Evolutionary conservation across 441 rosid genomes (phyloP).

Genomic region (Erodium chrysanthum): DNA sequence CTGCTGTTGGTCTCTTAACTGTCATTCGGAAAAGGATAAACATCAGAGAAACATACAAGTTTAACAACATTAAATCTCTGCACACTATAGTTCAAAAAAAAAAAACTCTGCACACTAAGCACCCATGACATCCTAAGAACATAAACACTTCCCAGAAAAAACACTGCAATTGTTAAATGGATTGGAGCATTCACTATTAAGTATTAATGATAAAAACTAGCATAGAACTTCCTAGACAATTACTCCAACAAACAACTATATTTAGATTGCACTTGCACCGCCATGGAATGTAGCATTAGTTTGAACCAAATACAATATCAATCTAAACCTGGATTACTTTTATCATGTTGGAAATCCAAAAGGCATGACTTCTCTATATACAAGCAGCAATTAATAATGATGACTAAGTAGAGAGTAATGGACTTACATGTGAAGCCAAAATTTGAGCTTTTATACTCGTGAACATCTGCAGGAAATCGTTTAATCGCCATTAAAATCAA

Average conservation of each 20-base stretch:
- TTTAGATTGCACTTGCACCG: too few species aligned
- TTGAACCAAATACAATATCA: neutral
- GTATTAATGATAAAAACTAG: neutral
- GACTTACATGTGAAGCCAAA: constrained; percentile 73
- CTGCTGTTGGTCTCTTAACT: constrained; percentile 69
- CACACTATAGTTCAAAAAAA: too few species aligned
- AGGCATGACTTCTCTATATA: neutral
- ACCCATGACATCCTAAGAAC: neutral
- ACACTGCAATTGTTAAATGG: too few species aligned
- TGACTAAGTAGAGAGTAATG: neutral
- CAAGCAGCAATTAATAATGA: neutral
- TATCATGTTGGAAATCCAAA: too few species aligned
- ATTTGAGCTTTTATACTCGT: constrained; percentile 80
- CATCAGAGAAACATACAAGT: too few species aligned
- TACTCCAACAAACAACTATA: too few species aligned
- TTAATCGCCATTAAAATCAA: neutral
- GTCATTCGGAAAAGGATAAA: constrained; percentile 12
- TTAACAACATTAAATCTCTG: too few species aligned
- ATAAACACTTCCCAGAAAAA: too few species aligned
- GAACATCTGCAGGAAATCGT: constrained; percentile 43
- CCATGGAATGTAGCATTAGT: too few species aligned
- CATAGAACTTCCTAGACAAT: too few species aligned
- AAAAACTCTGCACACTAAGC: neutral
- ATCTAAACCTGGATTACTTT: neutral
- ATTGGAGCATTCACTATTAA: neutral